Percentiles rank a stretch among this genome's conserved stretches.
Conservation (phyloP, 2,329 filamentous ascomycete species). For the Monosporascus sp. region DNA sequence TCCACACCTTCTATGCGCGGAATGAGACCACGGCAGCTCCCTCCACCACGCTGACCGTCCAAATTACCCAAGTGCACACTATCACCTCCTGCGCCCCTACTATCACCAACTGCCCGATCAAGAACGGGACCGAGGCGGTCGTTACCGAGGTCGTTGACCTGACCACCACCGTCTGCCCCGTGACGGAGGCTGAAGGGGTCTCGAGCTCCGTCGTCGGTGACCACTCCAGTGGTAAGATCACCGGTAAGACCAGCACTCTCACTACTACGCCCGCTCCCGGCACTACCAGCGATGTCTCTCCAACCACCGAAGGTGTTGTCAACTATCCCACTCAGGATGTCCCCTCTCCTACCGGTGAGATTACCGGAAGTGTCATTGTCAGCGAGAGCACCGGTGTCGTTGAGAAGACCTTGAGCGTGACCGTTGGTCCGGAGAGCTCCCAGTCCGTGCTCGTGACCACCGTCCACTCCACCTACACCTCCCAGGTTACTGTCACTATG, state of each 20-base stretch:
- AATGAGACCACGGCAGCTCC: conserved; percentile 20
- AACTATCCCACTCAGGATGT: background rate
- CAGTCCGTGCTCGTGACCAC: conserved; percentile 23
- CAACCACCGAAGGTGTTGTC: conserved; percentile 2
- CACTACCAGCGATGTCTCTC: conserved; percentile 6
- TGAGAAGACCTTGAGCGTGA: conserved; percentile 21
- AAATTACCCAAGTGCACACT: conserved; percentile 25
- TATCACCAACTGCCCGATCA: conserved; percentile 29
- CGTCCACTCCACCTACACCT: conserved; percentile 24
- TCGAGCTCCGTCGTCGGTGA: conserved; percentile 26
- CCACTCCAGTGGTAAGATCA: conserved; percentile 27
- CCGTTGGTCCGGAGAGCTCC: conserved; percentile 23
- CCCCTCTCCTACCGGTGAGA: conserved; percentile 2
- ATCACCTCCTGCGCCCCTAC: conserved; percentile 28
- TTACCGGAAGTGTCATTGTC: background rate
- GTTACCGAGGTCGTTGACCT: conserved; percentile 32
- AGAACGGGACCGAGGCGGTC: conserved; percentile 22
- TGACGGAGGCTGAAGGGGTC: conserved; percentile 24
- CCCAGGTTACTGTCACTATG: conserved; percentile 21
- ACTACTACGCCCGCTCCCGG: conserved; percentile 11
- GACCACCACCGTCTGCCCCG: conserved; percentile 33
- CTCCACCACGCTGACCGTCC: conserved; percentile 27
- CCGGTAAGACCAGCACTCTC: conserved; percentile 22
- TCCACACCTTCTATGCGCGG: conserved; percentile 23
- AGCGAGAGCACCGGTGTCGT: conserved; percentile 3